Conservation (phyloP, 805 yeast genomes). For the Myxozyma neglecta region DNA sequence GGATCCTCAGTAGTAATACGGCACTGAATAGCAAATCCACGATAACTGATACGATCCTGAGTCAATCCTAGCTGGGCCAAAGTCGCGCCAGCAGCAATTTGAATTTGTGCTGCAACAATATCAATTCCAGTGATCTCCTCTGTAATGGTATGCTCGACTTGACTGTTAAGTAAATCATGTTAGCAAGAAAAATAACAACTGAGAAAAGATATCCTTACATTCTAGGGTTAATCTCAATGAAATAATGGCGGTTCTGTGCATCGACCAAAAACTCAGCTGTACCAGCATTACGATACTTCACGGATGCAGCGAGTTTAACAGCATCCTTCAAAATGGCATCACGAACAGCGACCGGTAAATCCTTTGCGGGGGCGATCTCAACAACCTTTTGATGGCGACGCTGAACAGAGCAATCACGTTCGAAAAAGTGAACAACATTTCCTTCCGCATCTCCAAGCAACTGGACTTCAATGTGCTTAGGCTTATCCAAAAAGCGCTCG, state of each 20-base stretch:
- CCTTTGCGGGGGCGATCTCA: conserved; percentile 96
- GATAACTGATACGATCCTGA: conserved; percentile 90
- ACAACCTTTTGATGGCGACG: conserved; percentile 99
- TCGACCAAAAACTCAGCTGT: conserved; percentile 97
- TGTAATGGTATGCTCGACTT: conserved; percentile 97
- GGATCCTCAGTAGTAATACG: conserved; percentile 99
- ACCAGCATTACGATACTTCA: conserved; percentile 95
- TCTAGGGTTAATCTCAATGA: conserved; percentile 97
- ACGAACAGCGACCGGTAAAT: conserved; percentile 76
- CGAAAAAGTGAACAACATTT: conserved; percentile 91
- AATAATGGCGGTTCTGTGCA: conserved; percentile 89
- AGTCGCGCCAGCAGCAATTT: conserved; percentile 97
- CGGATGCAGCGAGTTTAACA: conserved; percentile 82
- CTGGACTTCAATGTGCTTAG: conserved; percentile 98
- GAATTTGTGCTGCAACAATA: conserved; percentile 98
- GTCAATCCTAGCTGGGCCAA: conserved; percentile 85
- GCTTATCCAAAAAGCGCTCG: conserved; percentile 90
- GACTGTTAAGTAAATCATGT: conserved; percentile 42
- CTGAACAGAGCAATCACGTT: conserved; percentile 99
- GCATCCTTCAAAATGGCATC: conserved; percentile 94
- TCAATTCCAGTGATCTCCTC: conserved; percentile 99
- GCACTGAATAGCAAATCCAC: conserved; percentile 98
- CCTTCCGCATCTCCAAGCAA: conserved; percentile 91
- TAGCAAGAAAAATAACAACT: too few species aligned
- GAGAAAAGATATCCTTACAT: conserved; percentile 38